Percentiles rank a stretch among this genome's conserved stretches.
Evolutionary conservation across 192 early-diverging fungal genomes (phyloP).

Genomic region (Phlyctochytrium arcticum): DNA sequence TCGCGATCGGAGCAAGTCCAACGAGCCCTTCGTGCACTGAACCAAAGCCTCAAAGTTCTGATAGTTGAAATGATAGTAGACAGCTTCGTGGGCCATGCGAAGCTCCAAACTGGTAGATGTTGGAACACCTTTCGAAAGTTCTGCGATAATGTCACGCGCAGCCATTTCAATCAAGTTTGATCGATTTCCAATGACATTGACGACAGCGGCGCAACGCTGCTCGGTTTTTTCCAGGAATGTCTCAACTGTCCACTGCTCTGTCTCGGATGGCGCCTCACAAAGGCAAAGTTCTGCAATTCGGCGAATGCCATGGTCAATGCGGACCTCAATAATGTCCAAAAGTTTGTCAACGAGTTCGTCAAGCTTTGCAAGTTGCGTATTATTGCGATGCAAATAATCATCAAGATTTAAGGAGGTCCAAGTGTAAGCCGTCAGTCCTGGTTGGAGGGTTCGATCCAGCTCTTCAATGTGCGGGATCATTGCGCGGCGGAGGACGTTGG

Average conservation of each 20-base stretch:
- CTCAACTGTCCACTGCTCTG: conserved; percentile 62
- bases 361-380: conserved; percentile 48
- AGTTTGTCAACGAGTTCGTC: conserved; percentile 59
- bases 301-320: conserved; percentile 49
- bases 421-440: conserved; percentile 56
- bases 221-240: conserved; percentile 55
- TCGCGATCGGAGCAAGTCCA: conserved; percentile 50
- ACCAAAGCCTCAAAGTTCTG: conserved; percentile 61
- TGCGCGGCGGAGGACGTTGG: conserved; percentile 45
- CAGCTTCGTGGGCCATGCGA: conserved; percentile 52
- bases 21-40: conserved; percentile 57
- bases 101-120: conserved; percentile 41
- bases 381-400: conserved; percentile 44
- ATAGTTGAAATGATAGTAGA: conserved; percentile 60
- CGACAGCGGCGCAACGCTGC: conserved; percentile 42
- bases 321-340: conserved; percentile 54
- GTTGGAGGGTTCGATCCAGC: conserved; percentile 53
- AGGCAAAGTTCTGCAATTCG: conserved; percentile 56
- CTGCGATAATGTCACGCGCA: conserved; percentile 51
- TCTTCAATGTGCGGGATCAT: conserved; percentile 61
- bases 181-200: conserved; percentile 48
- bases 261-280: conserved; percentile 50
- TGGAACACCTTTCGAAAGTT: conserved; percentile 48
- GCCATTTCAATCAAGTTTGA: conserved; percentile 59
- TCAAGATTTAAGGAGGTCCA: conserved; percentile 63